Conservation (phyloP, 495 filamentous ascomycete genomes). For the Staphylotrichum tortipilum region DNA sequence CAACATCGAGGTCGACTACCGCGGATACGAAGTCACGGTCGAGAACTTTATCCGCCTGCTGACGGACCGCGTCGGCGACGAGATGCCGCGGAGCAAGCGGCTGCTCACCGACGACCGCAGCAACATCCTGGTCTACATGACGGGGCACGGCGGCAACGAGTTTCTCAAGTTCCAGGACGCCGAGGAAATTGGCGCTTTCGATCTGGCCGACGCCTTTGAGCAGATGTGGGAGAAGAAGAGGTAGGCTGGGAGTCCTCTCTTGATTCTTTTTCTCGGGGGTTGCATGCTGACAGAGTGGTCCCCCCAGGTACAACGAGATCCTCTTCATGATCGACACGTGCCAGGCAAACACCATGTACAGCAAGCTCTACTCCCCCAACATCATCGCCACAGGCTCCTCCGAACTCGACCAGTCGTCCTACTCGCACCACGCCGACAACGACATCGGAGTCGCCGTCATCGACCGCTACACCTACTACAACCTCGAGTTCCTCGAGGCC, state of each 20-base stretch:
- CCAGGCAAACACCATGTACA: conserved; percentile 98
- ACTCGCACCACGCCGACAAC: conserved; percentile 95
- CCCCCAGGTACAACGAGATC: conserved; percentile 70
- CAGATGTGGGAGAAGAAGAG: conserved; percentile 99
- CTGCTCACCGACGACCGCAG: conserved; percentile 86
- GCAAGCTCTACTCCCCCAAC: conserved; percentile 91
- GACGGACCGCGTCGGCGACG: conserved; percentile 85
- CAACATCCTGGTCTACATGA: conserved; percentile 98
- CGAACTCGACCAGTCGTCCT: conserved; percentile 87
- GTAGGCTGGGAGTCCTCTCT: conserved; percentile 37
- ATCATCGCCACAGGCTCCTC: conserved; percentile 93
- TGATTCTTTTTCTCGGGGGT: background rate
- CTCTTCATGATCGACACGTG: conserved; percentile 99
- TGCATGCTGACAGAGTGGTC: background rate
- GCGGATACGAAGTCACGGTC: conserved; percentile 96
- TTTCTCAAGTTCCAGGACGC: conserved; percentile 98
- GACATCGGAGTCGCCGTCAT: conserved; percentile 96
- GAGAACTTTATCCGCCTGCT: conserved; percentile 96
- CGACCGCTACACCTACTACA: conserved; percentile 97
- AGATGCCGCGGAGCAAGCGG: conserved; percentile 88
- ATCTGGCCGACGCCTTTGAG: conserved; percentile 94
- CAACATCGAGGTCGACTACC: conserved; percentile 98
- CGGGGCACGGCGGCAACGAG: conserved; percentile 95
- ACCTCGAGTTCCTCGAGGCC: conserved; percentile 90
- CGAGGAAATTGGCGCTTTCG: conserved; percentile 93